Percentiles rank a stretch among this genome's conserved stretches.
These are phyloP conservation scores for Inonotus hispidus DNA, from an alignment of 1,284 basidiomycete genomes.

Conservation along the genomic window DNA sequence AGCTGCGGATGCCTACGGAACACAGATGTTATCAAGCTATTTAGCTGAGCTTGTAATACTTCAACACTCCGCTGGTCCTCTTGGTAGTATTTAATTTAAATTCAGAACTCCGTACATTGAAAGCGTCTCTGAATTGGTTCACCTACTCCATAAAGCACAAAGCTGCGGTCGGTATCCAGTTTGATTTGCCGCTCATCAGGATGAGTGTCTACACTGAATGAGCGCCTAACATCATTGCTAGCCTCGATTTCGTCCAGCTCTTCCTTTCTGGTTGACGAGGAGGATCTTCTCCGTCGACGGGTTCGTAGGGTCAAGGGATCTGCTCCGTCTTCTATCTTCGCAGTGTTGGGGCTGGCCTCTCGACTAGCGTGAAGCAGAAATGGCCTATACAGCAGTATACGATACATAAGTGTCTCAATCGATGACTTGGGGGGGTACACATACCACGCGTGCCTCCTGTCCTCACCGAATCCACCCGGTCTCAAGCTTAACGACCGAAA, in stretches of 20 bases:
- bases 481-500: slow-evolving; percentile 45
- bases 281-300: neutral
- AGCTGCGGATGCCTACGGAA: slow-evolving; percentile 71
- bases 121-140: slow-evolving; percentile 32
- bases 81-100: slow-evolving; percentile 7
- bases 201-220: slow-evolving; percentile 37
- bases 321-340: slow-evolving; percentile 1
- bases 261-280: neutral
- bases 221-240: slow-evolving; percentile 10
- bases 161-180: slow-evolving; percentile 84
- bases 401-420: neutral
- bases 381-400: slow-evolving; percentile 9
- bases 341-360: neutral
- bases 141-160: slow-evolving; percentile 86
- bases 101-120: slow-evolving; percentile 20
- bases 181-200: slow-evolving; percentile 79
- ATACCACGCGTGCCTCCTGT: slow-evolving; percentile 55
- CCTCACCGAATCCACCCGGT: slow-evolving; percentile 58
- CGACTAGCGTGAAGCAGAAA: slow-evolving; percentile 18
- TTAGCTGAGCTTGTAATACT: slow-evolving; percentile 59
- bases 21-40: slow-evolving; percentile 69
- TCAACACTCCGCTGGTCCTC: slow-evolving; percentile 35
- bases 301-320: neutral
- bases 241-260: slow-evolving; percentile 5
- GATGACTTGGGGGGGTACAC: neutral